A percentile compares a stretch with the other conserved stretches of the same genome.
phyloP scores from a whole-genome alignment of 1,284 basidiomycete species.

The Ceratobasidium sp. region DNA sequence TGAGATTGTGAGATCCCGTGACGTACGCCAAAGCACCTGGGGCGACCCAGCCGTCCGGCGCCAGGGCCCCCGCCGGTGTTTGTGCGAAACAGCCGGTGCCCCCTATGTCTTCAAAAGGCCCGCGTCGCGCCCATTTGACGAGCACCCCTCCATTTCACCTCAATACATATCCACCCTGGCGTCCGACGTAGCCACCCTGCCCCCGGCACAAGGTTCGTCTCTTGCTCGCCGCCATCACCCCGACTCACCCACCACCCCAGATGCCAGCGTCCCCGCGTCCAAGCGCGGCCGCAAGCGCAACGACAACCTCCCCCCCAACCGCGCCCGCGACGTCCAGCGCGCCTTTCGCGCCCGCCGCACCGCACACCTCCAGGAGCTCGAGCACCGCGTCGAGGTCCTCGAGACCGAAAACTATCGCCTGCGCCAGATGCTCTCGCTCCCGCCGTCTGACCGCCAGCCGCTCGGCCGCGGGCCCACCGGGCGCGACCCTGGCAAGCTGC shows the following conservation, averaged over 20 bases:
- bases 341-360: constrained; percentile 92
- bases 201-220: constrained; percentile 19
- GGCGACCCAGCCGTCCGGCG: constrained; percentile 7
- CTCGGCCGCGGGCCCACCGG: constrained; percentile 86
- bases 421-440: constrained; percentile 80
- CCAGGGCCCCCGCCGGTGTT: constrained; percentile 38
- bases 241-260: constrained; percentile 14
- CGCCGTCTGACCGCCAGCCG: constrained; percentile 76
- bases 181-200: constrained; percentile 36
- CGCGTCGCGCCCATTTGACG: constrained; percentile 26
- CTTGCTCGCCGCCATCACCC: neutral
- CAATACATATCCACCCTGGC: constrained; percentile 39
- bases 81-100: constrained; percentile 44
- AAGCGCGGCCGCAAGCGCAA: constrained; percentile 88
- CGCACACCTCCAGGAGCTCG: constrained; percentile 87
- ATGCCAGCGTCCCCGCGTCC: constrained; percentile 38
- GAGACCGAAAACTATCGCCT: constrained; percentile 87
- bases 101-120: constrained; percentile 44
- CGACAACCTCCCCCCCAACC: constrained; percentile 91
- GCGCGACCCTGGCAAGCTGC: constrained; percentile 61
- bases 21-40: constrained; percentile 25
- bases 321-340: constrained; percentile 91
- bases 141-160: constrained; percentile 30
- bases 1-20: no score
- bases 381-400: constrained; percentile 83